Conservation (phyloP, 2,329 filamentous ascomycete species). For the Penicillium corylophilum region DNA sequence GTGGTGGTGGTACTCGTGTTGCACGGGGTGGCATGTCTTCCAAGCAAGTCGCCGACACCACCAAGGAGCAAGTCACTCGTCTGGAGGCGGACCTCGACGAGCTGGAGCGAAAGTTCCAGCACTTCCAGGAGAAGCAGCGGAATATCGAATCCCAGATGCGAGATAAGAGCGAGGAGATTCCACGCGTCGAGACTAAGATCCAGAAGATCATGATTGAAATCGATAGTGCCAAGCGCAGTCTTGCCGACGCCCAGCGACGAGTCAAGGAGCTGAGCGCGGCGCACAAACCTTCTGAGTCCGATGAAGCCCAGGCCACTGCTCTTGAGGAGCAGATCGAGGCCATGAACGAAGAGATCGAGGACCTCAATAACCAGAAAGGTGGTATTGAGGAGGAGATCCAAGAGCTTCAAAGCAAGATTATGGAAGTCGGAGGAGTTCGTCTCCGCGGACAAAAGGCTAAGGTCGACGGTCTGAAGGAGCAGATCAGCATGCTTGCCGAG, state of each 20-base stretch:
- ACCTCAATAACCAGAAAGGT: slow-evolving; percentile 78
- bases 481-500: slow-evolving; percentile 77
- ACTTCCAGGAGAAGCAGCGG: slow-evolving; percentile 80
- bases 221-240: slow-evolving; percentile 80
- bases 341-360: slow-evolving; percentile 74
- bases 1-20: slow-evolving; percentile 86
- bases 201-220: slow-evolving; percentile 89
- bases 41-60: slow-evolving; percentile 82
- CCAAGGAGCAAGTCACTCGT: slow-evolving; percentile 83
- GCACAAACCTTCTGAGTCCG: slow-evolving; percentile 75
- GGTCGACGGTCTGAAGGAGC: slow-evolving; percentile 83
- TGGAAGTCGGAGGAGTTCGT: slow-evolving; percentile 95
- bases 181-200: slow-evolving; percentile 81
- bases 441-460: slow-evolving; percentile 85
- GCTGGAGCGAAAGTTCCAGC: slow-evolving; percentile 77
- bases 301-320: slow-evolving; percentile 69
- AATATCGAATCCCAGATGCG: slow-evolving; percentile 73
- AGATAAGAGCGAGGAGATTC: slow-evolving; percentile 73
- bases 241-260: slow-evolving; percentile 78
- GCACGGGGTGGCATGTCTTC: slow-evolving; percentile 96
- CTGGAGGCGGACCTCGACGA: slow-evolving; percentile 83
- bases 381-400: slow-evolving; percentile 93
- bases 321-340: slow-evolving; percentile 76
- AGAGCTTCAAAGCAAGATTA: slow-evolving; percentile 89
- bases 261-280: slow-evolving; percentile 81